phyloP scores from a whole-genome alignment of 257 asterid genomes.

The Cynanchum wilfordii region DNA sequence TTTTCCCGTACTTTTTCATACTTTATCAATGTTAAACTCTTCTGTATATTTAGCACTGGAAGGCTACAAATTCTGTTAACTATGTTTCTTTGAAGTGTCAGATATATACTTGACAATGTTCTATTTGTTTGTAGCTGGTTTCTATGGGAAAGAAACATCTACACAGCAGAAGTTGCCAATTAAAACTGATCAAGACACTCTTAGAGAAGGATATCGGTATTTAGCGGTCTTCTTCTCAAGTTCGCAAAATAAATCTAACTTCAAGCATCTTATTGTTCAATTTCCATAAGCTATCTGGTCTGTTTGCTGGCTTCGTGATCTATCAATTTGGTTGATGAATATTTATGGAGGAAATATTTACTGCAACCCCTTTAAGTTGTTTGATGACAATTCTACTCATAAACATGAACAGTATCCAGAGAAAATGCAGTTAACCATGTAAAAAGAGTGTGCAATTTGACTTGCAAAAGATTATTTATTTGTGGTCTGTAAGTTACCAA shows the following conservation, averaged over 20 bases:
- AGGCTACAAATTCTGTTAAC: neutral
- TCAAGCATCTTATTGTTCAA: neutral
- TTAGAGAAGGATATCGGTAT: conserved; percentile 94
- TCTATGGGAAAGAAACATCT: conserved; percentile 61
- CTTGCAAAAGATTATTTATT: neutral
- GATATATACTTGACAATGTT: neutral
- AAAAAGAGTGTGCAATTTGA: neutral
- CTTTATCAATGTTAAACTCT: neutral
- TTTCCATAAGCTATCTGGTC: neutral
- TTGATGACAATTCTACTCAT: neutral
- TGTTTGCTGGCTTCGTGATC: neutral
- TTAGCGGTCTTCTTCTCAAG: conserved; percentile 13
- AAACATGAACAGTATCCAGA: neutral
- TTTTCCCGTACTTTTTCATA: neutral
- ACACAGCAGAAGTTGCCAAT: conserved; percentile 52
- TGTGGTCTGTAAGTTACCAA: neutral
- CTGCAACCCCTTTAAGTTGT: neutral
- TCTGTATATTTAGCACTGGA: neutral
- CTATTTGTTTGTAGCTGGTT: conserved; percentile 45
- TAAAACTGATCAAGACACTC: conserved; percentile 94
- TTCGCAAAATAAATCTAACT: neutral
- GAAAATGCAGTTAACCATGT: neutral
- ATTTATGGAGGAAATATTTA: neutral
- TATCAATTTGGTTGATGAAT: neutral
- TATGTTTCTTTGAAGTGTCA: conserved; percentile 6